A percentile compares a stretch with the other conserved stretches of the same genome.
phyloP scores from a whole-genome alignment of 768 basidiomycete genomes.

The Erythrobasidium yunnanense region DNA sequence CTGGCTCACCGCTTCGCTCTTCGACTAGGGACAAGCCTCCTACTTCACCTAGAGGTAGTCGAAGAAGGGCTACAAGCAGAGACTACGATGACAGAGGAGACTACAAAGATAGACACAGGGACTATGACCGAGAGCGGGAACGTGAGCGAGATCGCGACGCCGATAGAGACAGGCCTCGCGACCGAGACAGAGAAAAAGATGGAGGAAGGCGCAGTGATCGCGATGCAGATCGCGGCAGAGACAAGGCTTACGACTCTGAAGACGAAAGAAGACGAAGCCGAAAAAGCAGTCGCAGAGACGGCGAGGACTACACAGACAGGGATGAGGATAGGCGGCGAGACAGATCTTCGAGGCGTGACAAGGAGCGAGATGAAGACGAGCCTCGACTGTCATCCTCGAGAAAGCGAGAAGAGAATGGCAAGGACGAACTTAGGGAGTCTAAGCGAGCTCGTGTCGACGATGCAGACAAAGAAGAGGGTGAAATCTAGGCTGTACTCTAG shows the following conservation, averaged over 20 bases:
- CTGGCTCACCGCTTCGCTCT: no score
- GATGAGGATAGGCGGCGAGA: conserved; percentile 2
- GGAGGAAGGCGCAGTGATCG: conserved; percentile 1
- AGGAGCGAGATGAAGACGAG: background rate
- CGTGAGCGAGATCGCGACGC: conserved; percentile 10
- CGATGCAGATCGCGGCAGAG: background rate
- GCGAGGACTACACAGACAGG: conserved; percentile 8
- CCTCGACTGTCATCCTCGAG: background rate
- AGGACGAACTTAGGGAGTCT: background rate
- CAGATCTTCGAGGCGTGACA: background rate
- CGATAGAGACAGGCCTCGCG: conserved; percentile 2
- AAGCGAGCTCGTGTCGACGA: conserved; percentile 2
- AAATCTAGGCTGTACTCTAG: conserved; percentile 19
- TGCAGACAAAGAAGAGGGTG: conserved; percentile 35
- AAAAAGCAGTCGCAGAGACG: background rate
- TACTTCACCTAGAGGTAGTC: background rate
- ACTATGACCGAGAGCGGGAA: conserved; percentile 2
- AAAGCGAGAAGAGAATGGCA: background rate
- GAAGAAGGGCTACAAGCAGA: background rate
- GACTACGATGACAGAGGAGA: background rate
- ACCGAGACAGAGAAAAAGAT: background rate
- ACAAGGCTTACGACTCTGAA: conserved; percentile 4
- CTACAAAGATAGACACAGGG: background rate
- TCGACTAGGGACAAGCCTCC: no score
- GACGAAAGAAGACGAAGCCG: background rate